Percentiles rank a stretch among this genome's conserved stretches.
These are phyloP conservation scores for Aurantiochytrium sp. DNA, from an alignment of 108 stramenopile genomes.

Conservation along the genomic window DNA sequence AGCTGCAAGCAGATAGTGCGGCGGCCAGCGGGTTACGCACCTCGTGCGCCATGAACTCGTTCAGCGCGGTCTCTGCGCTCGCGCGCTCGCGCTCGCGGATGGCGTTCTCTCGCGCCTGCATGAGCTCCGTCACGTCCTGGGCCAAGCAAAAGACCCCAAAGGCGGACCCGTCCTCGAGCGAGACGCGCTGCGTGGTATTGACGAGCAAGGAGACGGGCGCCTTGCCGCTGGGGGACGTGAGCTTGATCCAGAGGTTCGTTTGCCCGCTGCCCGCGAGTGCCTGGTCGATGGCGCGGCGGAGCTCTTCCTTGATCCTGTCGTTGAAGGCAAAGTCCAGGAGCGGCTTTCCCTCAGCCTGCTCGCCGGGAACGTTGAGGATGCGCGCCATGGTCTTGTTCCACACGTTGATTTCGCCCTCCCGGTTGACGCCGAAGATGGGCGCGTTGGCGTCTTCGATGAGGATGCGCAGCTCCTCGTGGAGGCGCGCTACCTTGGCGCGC, in stretches of 20 bases:
- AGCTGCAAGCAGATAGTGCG: background rate
- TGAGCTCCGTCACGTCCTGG: background rate
- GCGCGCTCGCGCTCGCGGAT: constrained; percentile 2
- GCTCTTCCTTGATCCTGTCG: background rate
- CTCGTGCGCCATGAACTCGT: constrained; percentile 30
- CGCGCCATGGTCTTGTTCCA: constrained; percentile 10
- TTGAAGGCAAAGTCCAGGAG: background rate
- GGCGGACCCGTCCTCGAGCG: background rate
- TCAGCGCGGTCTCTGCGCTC: background rate
- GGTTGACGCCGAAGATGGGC: background rate
- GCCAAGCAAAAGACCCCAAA: background rate
- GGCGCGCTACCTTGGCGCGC: background rate
- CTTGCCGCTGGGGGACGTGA: no score
- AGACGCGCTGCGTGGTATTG: background rate
- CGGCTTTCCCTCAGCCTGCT: background rate
- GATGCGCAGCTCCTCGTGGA: background rate
- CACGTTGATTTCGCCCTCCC: background rate
- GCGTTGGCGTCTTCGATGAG: constrained; percentile 10
- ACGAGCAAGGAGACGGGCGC: background rate
- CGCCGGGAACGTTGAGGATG: background rate
- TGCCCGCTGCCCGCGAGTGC: background rate
- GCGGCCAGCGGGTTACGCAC: background rate
- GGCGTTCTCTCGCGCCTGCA: background rate
- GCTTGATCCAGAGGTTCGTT: background rate
- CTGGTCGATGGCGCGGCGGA: background rate